Percentiles rank a stretch among this genome's conserved stretches.
Evolutionary conservation across 2,329 filamentous ascomycete species (phyloP).

Genomic region (Calonectria crousiana): DNA sequence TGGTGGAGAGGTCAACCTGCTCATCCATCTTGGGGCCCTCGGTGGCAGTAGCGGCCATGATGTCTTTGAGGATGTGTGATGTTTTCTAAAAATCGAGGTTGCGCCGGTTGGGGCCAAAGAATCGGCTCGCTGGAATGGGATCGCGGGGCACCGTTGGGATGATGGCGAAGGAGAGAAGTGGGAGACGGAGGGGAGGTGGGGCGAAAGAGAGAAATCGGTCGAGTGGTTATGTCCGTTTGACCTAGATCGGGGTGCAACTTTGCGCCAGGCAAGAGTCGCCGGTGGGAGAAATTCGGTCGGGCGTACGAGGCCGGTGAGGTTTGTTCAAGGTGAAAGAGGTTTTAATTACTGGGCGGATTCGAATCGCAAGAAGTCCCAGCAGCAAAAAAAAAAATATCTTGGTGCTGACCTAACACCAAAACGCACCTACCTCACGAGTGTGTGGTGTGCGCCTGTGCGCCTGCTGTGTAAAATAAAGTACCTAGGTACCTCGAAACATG

Average conservation of each 20-base stretch:
- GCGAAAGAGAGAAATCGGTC: conserved; percentile 38
- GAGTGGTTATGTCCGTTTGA: conserved; percentile 44
- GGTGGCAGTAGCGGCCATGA: conserved; percentile 52
- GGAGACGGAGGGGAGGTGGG: conserved; percentile 37
- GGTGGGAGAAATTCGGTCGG: conserved; percentile 23
- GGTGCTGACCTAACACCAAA: conserved; percentile 40
- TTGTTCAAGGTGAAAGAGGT: conserved; percentile 23
- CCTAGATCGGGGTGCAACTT: conserved; percentile 42
- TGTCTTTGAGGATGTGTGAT: conserved; percentile 32
- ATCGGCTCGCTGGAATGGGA: conserved; percentile 32
- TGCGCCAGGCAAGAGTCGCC: conserved; percentile 55
- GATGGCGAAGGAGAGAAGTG: conserved; percentile 36
- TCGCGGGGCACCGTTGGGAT: conserved; percentile 46
- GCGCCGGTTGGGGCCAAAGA: conserved; percentile 22
- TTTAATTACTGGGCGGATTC: conserved; percentile 16
- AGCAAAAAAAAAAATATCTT: conserved; percentile 43
- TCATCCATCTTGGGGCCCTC: conserved; percentile 56
- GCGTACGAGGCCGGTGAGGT: conserved; percentile 26
- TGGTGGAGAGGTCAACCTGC: conserved; percentile 76
- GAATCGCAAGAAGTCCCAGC: conserved; percentile 36
- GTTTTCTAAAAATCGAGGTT: conserved; percentile 29
- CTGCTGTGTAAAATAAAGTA: not conserved
- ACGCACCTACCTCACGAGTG: conserved; percentile 9
- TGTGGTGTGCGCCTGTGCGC: conserved; percentile 12
- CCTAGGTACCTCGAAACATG: not conserved